These are phyloP conservation scores for Colletotrichum eleusines DNA, from an alignment of 2,329 filamentous ascomycete species.

Conservation along the genomic window DNA sequence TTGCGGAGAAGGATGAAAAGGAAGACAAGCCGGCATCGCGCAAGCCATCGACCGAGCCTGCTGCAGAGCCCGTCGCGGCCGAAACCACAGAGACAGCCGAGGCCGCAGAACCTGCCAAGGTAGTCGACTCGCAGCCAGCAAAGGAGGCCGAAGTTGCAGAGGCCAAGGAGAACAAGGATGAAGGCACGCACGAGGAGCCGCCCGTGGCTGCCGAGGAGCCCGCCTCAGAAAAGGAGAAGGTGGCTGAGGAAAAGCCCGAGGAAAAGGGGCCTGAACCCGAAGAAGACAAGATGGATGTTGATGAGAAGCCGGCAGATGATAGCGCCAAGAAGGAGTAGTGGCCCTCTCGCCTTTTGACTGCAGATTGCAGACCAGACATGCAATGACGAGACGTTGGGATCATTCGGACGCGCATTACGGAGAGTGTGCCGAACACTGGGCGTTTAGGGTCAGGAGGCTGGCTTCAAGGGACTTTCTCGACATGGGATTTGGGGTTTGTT, in stretches of 20 bases:
- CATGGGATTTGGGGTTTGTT: constrained; percentile 15
- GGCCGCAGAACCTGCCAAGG: constrained; percentile 35
- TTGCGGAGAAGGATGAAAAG: constrained; percentile 44
- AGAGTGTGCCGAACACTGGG: constrained; percentile 21
- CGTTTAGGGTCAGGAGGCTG: constrained; percentile 31
- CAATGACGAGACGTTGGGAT: constrained; percentile 28
- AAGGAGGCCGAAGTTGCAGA: constrained; percentile 27
- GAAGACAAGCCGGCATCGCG: constrained; percentile 43
- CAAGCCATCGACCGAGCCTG: constrained; percentile 23
- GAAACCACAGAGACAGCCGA: constrained; percentile 44
- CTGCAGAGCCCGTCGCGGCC: constrained; percentile 29
- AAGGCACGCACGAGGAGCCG: constrained; percentile 42
- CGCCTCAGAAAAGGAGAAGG: constrained; percentile 40
- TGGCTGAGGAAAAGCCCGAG: constrained; percentile 40
- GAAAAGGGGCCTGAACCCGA: constrained; percentile 39
- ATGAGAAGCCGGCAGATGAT: constrained; percentile 38
- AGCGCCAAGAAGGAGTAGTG: constrained; percentile 26
- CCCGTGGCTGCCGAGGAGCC: constrained; percentile 25
- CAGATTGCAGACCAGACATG: not conserved
- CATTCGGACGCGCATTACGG: constrained; percentile 2
- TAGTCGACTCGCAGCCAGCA: constrained; percentile 35
- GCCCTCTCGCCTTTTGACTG: not conserved
- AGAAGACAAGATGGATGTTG: constrained; percentile 44
- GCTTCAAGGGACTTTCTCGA: constrained; percentile 24
- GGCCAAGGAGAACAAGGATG: constrained; percentile 19